A percentile compares a stretch with the other conserved stretches of the same genome.
phyloP scores from a whole-genome alignment of 495 filamentous ascomycete species.

The Bombardia bombarda region DNA sequence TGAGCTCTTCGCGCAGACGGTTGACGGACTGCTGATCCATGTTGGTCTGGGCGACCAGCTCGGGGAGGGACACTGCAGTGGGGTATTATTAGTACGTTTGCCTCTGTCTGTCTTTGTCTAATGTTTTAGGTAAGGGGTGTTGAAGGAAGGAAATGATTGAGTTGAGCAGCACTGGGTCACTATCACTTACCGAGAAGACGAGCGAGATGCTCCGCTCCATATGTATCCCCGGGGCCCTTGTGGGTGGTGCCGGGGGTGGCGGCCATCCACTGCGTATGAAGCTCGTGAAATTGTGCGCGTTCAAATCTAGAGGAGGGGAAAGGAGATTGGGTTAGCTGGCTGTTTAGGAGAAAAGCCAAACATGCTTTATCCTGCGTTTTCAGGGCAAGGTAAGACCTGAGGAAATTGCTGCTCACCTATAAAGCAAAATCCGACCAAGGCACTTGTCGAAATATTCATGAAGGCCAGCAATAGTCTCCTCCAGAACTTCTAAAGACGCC shows the following conservation, averaged over 20 bases:
- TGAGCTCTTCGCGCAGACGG: constrained; percentile 78
- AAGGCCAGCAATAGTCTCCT: constrained; percentile 76
- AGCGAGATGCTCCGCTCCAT: constrained; percentile 85
- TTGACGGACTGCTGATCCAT: constrained; percentile 89
- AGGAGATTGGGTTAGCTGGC: too few species aligned
- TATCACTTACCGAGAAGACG: constrained; percentile 82
- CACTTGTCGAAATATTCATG: constrained; percentile 87
- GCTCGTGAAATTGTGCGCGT: constrained; percentile 70
- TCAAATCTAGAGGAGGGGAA: constrained; percentile 56
- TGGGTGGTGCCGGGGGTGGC: constrained; percentile 50
- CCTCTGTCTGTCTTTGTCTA: not conserved
- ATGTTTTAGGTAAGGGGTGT: too few species aligned
- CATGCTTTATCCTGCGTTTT: too few species aligned
- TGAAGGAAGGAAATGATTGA: too few species aligned
- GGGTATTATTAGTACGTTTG: constrained; percentile 1
- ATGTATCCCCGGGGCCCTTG: constrained; percentile 67
- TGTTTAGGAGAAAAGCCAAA: not conserved
- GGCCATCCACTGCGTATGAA: constrained; percentile 54
- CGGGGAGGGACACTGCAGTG: constrained; percentile 70
- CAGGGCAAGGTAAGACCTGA: too few species aligned
- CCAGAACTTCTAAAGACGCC: constrained; percentile 74
- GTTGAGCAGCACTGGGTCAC: too few species aligned
- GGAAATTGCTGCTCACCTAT: constrained; percentile 47
- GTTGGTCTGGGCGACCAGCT: constrained; percentile 92
- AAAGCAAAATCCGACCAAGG: constrained; percentile 80